phyloP scores from a whole-genome alignment of 139 green algal species.

The Chlorella sp. region DNA sequence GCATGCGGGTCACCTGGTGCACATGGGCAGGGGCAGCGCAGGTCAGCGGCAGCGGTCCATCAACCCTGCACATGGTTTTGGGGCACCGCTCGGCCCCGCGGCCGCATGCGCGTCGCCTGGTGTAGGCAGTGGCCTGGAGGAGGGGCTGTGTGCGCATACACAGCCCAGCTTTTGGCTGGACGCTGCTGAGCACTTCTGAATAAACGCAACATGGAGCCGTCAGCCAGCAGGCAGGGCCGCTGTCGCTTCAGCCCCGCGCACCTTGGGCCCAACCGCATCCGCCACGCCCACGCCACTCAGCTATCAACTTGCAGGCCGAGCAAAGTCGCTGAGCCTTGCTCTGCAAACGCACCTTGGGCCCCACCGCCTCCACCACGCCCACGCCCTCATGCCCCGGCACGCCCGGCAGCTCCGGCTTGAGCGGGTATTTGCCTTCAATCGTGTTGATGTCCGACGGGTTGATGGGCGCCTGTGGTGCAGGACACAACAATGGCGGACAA shows the following conservation, averaged over 20 bases:
- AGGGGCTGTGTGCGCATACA: background rate
- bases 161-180: background rate
- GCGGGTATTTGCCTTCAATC: slow-evolving; percentile 81
- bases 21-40: background rate
- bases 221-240: background rate
- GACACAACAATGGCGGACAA: background rate
- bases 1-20: slow-evolving; percentile 60
- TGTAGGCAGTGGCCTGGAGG: no score
- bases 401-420: slow-evolving; percentile 61
- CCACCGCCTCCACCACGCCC: slow-evolving; percentile 62
- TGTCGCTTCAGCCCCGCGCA: no score
- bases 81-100: no score
- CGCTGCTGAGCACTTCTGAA: background rate
- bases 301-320: no score
- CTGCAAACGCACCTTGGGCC: slow-evolving; percentile 53
- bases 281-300: no score
- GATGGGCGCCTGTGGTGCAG: slow-evolving; percentile 66
- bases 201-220: background rate
- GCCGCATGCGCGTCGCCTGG: no score
- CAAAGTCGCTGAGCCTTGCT: no score
- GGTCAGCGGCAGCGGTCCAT: no score
- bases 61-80: no score
- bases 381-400: slow-evolving; percentile 84
- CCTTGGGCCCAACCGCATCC: no score
- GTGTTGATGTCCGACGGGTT: slow-evolving; percentile 89